Evolutionary conservation across 768 basidiomycete genomes (phyloP).

Genomic region (Heimioporus sp.): DNA sequence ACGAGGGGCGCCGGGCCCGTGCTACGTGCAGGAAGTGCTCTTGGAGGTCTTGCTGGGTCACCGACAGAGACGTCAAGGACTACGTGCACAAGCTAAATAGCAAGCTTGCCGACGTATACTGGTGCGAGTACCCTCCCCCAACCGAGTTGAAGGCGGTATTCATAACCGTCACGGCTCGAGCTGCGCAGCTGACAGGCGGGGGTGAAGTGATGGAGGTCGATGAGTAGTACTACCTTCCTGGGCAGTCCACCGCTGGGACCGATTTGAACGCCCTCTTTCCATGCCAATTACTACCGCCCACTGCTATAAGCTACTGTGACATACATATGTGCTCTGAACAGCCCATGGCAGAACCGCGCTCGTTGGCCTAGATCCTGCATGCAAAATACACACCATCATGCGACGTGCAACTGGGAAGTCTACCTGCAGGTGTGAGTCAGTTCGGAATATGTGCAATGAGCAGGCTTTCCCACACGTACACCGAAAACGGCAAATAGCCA

Average conservation of each 20-base stretch:
- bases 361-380: constrained; percentile 83
- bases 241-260: too few species aligned
- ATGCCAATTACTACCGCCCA: too few species aligned
- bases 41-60: not conserved
- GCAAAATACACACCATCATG: too few species aligned
- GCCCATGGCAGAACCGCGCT: constrained; percentile 35
- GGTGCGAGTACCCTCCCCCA: not conserved
- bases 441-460: constrained; percentile 73
- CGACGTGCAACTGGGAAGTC: constrained; percentile 68
- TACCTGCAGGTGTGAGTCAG: constrained; percentile 67
- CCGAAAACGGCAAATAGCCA: constrained; percentile 62
- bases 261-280: too few species aligned
- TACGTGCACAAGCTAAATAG: not conserved
- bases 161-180: not conserved
- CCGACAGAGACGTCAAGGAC: not conserved
- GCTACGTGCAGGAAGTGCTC: not conserved
- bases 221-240: too few species aligned
- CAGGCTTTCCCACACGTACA: constrained; percentile 71
- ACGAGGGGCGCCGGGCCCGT: not conserved
- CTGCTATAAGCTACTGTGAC: too few species aligned
- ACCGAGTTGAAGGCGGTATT: not conserved
- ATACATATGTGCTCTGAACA: too few species aligned
- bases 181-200: too few species aligned
- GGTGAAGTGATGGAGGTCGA: too few species aligned
- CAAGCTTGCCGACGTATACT: not conserved